phyloP scores from a whole-genome alignment of 2,329 filamentous ascomycete genomes.

The Diplodia mutila region DNA sequence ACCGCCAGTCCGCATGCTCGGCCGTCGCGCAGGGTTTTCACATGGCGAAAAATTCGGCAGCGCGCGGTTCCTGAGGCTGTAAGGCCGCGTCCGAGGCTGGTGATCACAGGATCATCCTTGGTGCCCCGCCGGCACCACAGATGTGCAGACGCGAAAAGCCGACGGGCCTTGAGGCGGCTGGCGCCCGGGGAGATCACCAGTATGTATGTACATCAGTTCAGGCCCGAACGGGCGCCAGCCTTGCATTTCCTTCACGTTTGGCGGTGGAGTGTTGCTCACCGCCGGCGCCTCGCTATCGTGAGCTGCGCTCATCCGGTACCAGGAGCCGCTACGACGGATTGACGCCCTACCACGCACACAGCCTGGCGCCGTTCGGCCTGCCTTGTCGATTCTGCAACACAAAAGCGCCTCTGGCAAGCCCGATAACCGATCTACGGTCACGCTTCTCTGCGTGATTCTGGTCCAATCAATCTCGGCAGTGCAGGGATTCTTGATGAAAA shows the following conservation, averaged over 20 bases:
- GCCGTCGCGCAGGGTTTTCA: neutral
- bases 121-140: conserved; percentile 3
- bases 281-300: conserved; percentile 3
- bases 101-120: conserved; percentile 20
- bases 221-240: conserved; percentile 1
- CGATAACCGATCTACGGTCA: conserved; percentile 7
- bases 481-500: conserved; percentile 1
- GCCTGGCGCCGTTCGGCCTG: neutral
- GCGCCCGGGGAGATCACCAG: conserved; percentile 19
- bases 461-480: neutral
- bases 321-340: neutral
- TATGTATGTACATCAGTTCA: conserved; percentile 2
- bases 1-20: neutral
- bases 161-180: conserved; percentile 12
- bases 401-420: neutral
- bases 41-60: neutral
- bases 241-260: neutral
- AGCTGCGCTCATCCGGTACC: conserved; percentile 3
- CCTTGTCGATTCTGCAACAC: conserved; percentile 10
- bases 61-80: conserved; percentile 10
- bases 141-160: conserved; percentile 8
- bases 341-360: neutral
- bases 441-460: neutral
- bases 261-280: conserved; percentile 11
- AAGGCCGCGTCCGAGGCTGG: neutral